These are phyloP conservation scores for Nothophaeocryptopus gaeumannii DNA, from an alignment of 2,329 filamentous ascomycete genomes.

Conservation along the genomic window DNA sequence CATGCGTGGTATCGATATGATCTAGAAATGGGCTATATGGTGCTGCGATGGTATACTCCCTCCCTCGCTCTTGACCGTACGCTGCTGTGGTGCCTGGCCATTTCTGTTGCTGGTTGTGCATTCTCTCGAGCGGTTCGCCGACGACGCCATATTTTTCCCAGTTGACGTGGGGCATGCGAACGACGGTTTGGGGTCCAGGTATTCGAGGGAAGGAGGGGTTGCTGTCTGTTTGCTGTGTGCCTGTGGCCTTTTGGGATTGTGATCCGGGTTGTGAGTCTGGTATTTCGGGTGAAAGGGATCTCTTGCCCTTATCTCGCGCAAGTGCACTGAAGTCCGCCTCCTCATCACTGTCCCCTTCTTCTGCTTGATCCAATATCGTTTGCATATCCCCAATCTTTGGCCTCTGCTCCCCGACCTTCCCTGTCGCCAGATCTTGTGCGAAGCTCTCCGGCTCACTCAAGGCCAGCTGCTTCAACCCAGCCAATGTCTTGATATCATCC, in stretches of 20 bases:
- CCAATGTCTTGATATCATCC: constrained; percentile 69
- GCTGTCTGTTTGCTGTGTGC: not conserved
- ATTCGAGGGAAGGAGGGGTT: constrained; percentile 57
- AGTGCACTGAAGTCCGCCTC: constrained; percentile 30
- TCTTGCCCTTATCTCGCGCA: constrained; percentile 34
- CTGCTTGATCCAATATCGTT: constrained; percentile 37
- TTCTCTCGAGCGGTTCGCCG: constrained; percentile 75
- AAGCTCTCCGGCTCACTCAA: constrained; percentile 70
- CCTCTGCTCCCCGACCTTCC: constrained; percentile 45
- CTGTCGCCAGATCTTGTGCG: constrained; percentile 62
- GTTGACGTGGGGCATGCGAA: constrained; percentile 85
- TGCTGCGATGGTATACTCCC: constrained; percentile 53
- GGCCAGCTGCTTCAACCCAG: constrained; percentile 67
- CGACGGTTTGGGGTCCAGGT: constrained; percentile 75
- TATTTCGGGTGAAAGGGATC: constrained; percentile 27
- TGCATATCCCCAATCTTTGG: constrained; percentile 31
- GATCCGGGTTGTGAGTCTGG: constrained; percentile 20
- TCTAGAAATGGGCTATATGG: constrained; percentile 61
- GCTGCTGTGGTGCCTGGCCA: constrained; percentile 49
- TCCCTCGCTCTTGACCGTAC: constrained; percentile 30
- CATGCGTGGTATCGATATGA: constrained; percentile 29
- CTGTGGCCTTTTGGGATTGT: not conserved
- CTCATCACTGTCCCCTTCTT: constrained; percentile 29
- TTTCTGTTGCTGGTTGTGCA: constrained; percentile 75
- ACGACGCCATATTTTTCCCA: constrained; percentile 94